Evolutionary conservation across 1,284 basidiomycete genomes (phyloP).

Genomic region (Stereum hirsutum): DNA sequence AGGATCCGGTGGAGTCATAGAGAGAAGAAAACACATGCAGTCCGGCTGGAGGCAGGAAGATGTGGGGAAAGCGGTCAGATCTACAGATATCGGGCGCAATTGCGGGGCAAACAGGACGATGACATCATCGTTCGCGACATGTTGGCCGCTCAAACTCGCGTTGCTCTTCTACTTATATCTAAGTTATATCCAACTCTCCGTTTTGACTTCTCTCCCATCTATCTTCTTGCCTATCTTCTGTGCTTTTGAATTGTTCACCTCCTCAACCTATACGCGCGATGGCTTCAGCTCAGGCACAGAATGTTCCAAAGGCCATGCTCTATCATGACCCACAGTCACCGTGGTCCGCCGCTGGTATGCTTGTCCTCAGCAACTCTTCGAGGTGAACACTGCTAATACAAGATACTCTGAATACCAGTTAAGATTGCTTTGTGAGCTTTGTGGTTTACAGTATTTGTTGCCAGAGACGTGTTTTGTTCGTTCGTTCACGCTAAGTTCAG

Average conservation of each 20-base stretch:
- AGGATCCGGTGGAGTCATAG: too few relatives aligned
- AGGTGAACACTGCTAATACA: too few relatives aligned
- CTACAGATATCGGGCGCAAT: too few relatives aligned
- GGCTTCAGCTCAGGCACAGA: conserved; percentile 10
- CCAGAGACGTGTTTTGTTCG: background rate
- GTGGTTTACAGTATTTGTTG: background rate
- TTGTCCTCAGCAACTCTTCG: background rate
- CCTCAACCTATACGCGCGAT: background rate
- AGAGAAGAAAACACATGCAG: too few relatives aligned
- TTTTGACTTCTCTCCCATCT: background rate
- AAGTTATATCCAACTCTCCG: too few relatives aligned
- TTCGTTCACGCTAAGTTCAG: conserved; percentile 26
- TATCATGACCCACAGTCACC: conserved; percentile 42
- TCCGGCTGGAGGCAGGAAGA: too few relatives aligned
- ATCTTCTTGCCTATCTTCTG: background rate
- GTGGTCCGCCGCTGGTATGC: conserved; percentile 56
- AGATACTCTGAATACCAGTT: conserved; percentile 5
- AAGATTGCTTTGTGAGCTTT: conserved; percentile 11
- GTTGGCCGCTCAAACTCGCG: too few relatives aligned
- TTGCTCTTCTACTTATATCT: too few relatives aligned
- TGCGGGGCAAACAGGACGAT: too few relatives aligned
- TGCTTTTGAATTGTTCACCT: background rate
- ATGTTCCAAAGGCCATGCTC: conserved; percentile 24
- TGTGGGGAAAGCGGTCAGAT: too few relatives aligned
- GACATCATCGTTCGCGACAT: too few relatives aligned